Base-by-base conservation (phyloP, 2,329 filamentous ascomycete genomes). In the Calonectria naviculata region DNA sequence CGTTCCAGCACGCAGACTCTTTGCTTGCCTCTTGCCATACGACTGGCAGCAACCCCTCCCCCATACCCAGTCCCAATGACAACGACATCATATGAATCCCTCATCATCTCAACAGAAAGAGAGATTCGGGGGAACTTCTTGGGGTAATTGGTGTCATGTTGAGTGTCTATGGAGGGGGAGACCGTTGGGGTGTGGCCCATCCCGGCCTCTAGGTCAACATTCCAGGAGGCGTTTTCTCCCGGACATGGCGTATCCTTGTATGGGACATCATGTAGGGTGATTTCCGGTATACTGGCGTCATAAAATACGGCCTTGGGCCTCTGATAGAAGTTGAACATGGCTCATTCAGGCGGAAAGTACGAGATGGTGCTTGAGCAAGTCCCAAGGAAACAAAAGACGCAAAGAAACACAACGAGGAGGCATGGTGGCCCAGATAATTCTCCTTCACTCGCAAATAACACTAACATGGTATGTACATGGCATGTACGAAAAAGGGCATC, bases 61-160 rank as follows among this genome's bases (percentile, higher is more conserved):
- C 92, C 92, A 79, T 93, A 94, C 1, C 92, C 92, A 12, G 91
- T 93, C 1, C 92, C 92, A 70, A 93, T 89, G 34, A 93, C 90
- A 15, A 94, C 87, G 44, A 89, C 89, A 80, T 93, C 92, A 74
- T 94, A 93, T 0, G 79, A 80, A 65, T 84, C 82, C 29, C 87
- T 85, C 78, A 93, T 87, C 31, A 91, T 81, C 76, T 91, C 87
- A 19, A 92, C 85, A 0, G 89, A 86, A 70, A 85, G 87, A 28
- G 89, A 89, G 70, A 92, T 87, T 1, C 89, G 85, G 1, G 89
- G 89, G 71, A 86, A 90, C 17, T 61, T 56, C 12, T 5, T 19
- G 17, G 31, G 13, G 10, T 28, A 21, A 15, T 19, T 4, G 12
- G 5, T 10, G 21, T 5, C 31, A 56, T 56, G 6, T 17, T 17